Conservation (phyloP, 2,329 filamentous ascomycete species). For the Ophiostoma sp. region DNA sequence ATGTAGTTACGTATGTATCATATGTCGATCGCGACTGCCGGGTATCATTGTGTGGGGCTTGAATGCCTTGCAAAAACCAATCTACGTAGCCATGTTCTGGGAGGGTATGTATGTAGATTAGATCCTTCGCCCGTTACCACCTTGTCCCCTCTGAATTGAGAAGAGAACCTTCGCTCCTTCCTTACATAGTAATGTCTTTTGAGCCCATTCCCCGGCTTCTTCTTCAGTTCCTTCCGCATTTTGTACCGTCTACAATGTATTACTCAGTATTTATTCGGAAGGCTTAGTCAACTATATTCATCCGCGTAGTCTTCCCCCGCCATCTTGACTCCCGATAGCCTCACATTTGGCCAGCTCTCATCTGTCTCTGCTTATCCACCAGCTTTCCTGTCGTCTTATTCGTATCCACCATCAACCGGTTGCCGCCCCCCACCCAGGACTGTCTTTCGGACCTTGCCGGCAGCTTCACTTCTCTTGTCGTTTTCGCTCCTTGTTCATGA, state of each 20-base stretch:
- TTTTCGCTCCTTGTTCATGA: not conserved
- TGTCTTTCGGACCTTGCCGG: conserved; percentile 17
- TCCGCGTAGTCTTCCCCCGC: not conserved
- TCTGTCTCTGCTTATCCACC: not conserved
- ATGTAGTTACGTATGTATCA: not conserved
- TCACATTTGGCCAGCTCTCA: not conserved
- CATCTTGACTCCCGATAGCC: not conserved
- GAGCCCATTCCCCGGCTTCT: not conserved
- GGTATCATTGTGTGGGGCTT: not conserved
- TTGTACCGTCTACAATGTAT: not conserved
- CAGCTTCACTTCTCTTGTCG: not conserved
- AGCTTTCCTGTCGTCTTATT: not conserved
- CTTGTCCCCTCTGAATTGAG: not conserved
- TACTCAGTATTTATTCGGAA: not conserved
- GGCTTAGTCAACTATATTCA: not conserved
- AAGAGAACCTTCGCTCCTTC: not conserved
- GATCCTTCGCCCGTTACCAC: not conserved
- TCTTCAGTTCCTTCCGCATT: not conserved
- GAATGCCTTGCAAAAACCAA: conserved; percentile 1
- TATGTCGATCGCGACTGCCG: conserved; percentile 11
- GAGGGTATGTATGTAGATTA: not conserved
- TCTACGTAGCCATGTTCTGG: not conserved
- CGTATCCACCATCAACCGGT: not conserved
- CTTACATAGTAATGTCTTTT: not conserved
- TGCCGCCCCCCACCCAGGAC: conserved; percentile 2